Evolutionary conservation across 2,329 filamentous ascomycete genomes (phyloP).

Genomic region (Corynespora cassiicola): DNA sequence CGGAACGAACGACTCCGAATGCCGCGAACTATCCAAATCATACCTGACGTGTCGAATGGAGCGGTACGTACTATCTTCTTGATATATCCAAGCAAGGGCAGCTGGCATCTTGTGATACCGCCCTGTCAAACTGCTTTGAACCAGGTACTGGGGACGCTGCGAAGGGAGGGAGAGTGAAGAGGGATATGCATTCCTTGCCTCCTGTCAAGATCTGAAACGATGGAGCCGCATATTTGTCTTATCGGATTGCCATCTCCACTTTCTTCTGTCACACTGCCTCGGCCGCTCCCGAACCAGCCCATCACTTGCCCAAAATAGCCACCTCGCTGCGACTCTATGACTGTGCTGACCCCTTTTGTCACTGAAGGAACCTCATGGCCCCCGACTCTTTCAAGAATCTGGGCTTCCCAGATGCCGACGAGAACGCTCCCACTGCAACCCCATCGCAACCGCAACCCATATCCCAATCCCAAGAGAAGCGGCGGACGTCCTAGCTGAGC

Average conservation of each 20-base stretch:
- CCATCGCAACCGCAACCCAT: conserved; percentile 28
- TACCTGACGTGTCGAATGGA: conserved; percentile 96
- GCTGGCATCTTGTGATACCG: conserved; percentile 33
- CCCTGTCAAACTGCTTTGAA: conserved; percentile 36
- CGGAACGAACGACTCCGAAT: conserved; percentile 86
- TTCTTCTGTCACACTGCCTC: conserved; percentile 28
- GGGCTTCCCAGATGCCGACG: conserved; percentile 69
- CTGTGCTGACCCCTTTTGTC: conserved; percentile 25
- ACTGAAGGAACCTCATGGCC: conserved; percentile 83
- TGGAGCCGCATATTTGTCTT: conserved; percentile 20
- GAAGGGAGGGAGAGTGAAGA: conserved; percentile 25
- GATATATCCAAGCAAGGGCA: conserved; percentile 24
- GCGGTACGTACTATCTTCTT: conserved; percentile 63
- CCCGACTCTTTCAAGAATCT: conserved; percentile 94
- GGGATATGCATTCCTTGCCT: conserved; percentile 28
- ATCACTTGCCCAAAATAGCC: conserved; percentile 15
- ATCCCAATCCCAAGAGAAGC: conserved; percentile 28
- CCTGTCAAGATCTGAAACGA: conserved; percentile 37
- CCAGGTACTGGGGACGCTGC: conserved; percentile 31
- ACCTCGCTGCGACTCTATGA: conserved; percentile 3
- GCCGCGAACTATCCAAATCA: conserved; percentile 82
- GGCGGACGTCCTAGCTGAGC: conserved; percentile 26
- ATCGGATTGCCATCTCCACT: conserved; percentile 28
- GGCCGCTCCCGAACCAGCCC: conserved; percentile 27
- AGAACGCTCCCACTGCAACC: conserved; percentile 30